Evolutionary conservation across 106 monocot genomes (phyloP).

Genomic region (Phalaenopsis equestris): DNA sequence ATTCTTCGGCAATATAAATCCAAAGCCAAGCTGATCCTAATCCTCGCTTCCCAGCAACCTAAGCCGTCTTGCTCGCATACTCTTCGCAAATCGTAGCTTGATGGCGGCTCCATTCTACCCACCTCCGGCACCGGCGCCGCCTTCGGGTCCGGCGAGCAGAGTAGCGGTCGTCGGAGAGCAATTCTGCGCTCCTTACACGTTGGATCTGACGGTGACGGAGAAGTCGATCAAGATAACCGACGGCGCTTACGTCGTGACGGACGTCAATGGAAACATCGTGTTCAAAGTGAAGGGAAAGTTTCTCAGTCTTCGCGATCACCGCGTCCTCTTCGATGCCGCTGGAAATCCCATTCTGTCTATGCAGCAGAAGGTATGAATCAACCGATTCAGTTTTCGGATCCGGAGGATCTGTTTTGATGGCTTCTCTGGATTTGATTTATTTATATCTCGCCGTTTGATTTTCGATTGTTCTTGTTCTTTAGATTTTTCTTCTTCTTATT

Average conservation of each 20-base stretch:
- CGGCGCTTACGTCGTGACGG: conserved; percentile 43
- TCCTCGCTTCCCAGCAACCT: background rate
- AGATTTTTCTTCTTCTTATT: background rate
- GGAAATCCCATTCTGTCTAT: conserved; percentile 41
- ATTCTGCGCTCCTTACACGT: conserved; percentile 38
- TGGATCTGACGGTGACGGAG: conserved; percentile 49
- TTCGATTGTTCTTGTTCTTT: background rate
- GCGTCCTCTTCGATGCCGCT: conserved; percentile 25
- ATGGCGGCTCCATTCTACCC: conserved; percentile 4
- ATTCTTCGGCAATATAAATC: background rate
- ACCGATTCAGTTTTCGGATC: background rate
- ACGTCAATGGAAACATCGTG: conserved; percentile 36
- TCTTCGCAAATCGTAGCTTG: background rate
- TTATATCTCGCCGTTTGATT: background rate
- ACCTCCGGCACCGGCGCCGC: conserved; percentile 4
- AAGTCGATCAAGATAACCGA: conserved; percentile 42
- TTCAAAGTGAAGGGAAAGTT: conserved; percentile 41
- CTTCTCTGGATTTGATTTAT: background rate
- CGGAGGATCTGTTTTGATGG: background rate
- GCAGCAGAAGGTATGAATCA: conserved; percentile 36
- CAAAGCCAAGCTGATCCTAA: background rate
- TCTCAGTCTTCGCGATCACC: conserved; percentile 27
- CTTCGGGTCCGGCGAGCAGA: background rate
- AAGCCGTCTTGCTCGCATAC: too few species aligned
- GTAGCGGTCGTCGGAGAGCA: conserved; percentile 33